Evolutionary conservation across 129 eudicot genomes (phyloP), one percentile per base, ranked within the genome.

Genomic region (Centella asiatica): DNA sequence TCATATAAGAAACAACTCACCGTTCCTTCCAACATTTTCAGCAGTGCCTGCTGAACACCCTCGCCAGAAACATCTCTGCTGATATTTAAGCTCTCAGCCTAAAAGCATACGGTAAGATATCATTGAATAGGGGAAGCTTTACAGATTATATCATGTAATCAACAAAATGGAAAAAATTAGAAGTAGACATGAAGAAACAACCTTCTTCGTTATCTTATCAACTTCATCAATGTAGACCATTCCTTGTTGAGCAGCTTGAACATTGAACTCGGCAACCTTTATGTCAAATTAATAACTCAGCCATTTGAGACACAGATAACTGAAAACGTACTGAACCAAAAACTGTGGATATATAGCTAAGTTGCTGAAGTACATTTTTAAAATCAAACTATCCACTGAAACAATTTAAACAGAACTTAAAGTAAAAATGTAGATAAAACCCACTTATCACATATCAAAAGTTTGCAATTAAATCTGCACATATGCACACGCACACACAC

Each of bases 21-120:
- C 48, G 97, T 90, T 80, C 97, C 97, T 86, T 90, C 97, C 67
- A 90, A 77, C 93, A 90, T 90, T 72, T 90, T 90, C 48, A 90
- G 80, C 50, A 90, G 77, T 15, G 97, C 97, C 76, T 90, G 97
- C 77, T 90, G 97, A 67, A 90, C 95, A 60, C 97, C 97, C 70
- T 90, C 97, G 6, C 97, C 97, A 26, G 97, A 90, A 66, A 90
- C 97, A 79, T 90, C 97, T 77, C 95, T 86, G 72, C 97, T 77
- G 62, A 81, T 73, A 68, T 83, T 90, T 57, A 75, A 52, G 78
- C 86, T 90, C 80, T 86, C 95, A 18, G 89, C 89, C 97, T 90
- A 78, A 64, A 74, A 63, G 57, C 7, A 66, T 18, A 49, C 22
- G 32, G 13, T 33, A 44, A 53, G 65, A 70, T 44, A n/a, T 5